These are phyloP conservation scores for Biscogniauxia mediterranea DNA, from an alignment of 2,329 filamentous ascomycete genomes.

Conservation along the genomic window DNA sequence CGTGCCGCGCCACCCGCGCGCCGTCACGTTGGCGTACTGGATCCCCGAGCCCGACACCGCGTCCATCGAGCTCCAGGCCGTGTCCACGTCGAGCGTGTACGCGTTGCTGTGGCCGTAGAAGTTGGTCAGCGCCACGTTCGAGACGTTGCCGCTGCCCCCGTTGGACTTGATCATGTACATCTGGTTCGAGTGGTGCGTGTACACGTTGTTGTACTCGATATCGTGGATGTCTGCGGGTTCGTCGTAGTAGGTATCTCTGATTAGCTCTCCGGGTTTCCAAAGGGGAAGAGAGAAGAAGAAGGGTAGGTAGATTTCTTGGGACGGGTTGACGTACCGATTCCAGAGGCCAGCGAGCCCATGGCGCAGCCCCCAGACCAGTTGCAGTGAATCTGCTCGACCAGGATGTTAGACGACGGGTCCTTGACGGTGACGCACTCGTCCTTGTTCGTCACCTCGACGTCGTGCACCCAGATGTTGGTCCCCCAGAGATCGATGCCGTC, in stretches of 20 bases:
- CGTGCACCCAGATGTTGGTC: constrained; percentile 56
- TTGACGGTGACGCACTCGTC: constrained; percentile 9
- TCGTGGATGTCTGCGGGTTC: constrained; percentile 43
- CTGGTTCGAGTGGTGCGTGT: constrained; percentile 59
- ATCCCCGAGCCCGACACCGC: constrained; percentile 48
- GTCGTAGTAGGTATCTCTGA: neutral
- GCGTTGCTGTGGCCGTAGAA: constrained; percentile 61
- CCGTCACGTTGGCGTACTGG: constrained; percentile 49
- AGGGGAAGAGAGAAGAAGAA: too few relatives aligned
- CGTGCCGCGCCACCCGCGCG: constrained; percentile 56
- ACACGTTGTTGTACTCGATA: constrained; percentile 55
- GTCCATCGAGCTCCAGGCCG: constrained; percentile 48
- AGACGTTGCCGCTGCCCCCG: constrained; percentile 53
- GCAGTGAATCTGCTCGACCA: constrained; percentile 61
- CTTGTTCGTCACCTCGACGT: constrained; percentile 56
- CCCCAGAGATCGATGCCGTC: constrained; percentile 57
- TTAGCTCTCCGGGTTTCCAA: too few relatives aligned
- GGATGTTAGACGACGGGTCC: constrained; percentile 31
- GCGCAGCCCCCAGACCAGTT: constrained; percentile 57
- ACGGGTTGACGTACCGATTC: constrained; percentile 30
- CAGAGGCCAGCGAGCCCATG: constrained; percentile 52
- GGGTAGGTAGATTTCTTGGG: neutral
- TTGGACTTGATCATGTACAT: constrained; percentile 64
- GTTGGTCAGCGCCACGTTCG: constrained; percentile 52
- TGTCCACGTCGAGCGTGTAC: constrained; percentile 55